Evolutionary conservation across 2,329 filamentous ascomycete genomes (phyloP).

Genomic region (Stemphylium vesicarium): DNA sequence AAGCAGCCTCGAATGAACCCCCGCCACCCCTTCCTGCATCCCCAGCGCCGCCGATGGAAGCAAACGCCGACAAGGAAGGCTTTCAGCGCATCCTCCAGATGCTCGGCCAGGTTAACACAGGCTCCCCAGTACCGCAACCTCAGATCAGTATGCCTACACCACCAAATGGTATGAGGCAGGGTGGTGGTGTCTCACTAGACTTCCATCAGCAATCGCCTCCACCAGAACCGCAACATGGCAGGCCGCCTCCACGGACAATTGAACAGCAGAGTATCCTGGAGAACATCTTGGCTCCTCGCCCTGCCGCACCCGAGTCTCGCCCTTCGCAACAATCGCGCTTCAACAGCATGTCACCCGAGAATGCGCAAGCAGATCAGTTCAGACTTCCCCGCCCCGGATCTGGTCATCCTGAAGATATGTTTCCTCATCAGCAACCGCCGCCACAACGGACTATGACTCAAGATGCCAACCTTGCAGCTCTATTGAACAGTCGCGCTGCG

Average conservation of each 20-base stretch:
- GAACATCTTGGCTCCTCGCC: constrained; percentile 43
- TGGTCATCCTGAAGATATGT: constrained; percentile 39
- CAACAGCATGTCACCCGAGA: constrained; percentile 45
- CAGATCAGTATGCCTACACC: constrained; percentile 30
- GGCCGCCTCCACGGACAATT: constrained; percentile 33
- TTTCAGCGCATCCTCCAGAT: constrained; percentile 85
- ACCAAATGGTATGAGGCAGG: constrained; percentile 38
- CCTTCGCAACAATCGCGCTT: constrained; percentile 40
- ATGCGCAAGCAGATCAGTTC: constrained; percentile 38
- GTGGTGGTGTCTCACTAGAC: constrained; percentile 41
- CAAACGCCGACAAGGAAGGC: constrained; percentile 78
- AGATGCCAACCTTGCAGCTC: constrained; percentile 42
- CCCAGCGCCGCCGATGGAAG: constrained; percentile 44
- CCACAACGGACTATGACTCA: constrained; percentile 34
- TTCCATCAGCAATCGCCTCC: constrained; percentile 41
- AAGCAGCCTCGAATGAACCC: constrained; percentile 22
- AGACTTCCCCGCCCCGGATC: constrained; percentile 40
- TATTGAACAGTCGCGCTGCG: constrained; percentile 47
- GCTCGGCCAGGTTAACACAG: constrained; percentile 63
- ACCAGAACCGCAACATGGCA: constrained; percentile 34
- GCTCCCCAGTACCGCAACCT: constrained; percentile 24
- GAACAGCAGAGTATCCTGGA: constrained; percentile 48
- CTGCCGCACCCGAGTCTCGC: constrained; percentile 38
- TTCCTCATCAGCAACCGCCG: constrained; percentile 39
- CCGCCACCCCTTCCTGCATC: constrained; percentile 24